Evolutionary conservation across 805 yeast genomes (phyloP), one percentile per base, ranked within the genome.

Genomic region (Vanderwaltozyma tropicalis): DNA sequence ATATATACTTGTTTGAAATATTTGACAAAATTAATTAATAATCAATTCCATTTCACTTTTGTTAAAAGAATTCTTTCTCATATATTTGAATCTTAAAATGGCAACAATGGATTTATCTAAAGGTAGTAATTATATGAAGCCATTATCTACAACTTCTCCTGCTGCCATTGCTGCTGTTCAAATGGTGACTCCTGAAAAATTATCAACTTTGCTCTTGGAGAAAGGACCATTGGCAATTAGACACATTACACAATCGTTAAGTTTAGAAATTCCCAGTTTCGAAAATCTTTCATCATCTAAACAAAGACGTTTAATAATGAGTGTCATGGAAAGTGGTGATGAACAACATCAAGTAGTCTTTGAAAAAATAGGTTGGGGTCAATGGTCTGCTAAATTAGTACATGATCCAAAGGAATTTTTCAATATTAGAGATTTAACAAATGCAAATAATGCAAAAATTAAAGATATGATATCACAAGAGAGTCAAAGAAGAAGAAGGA

Each of bases 341-440:
- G 69, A 71, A 41, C 57, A 57, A 6, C 53, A 64, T 32, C 56
- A 63, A 5, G 78, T 82, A 31, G 74, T 80, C 13, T 88, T 88
- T 62, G 94, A 86, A 53, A 88, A 88, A 62, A 86, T 88, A 24
- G 96, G 96, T 17, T 88, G 97, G 97, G 97, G 97, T 42, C 94
- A 88, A 58, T 88, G 97, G 97, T 45, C 56, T 18, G 94, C 88
- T 3, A 71, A 77, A 49, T 63, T 66, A 34, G 74, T 63, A 15
- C 56, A 21, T 2, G 24, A 59, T n/a, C 41, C 59, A 9, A 56
- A 57, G 35, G 39, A 53, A 17, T 67, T 66, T 39, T 44, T 48
- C 19, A 52, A 49, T 51, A 47, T 69, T 59, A 57, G 69, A 65
- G 71, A 59, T 56, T 50, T 50, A 49, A 67, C 59, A 56, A 70